Base-by-base conservation (phyloP, 2,329 filamentous ascomycete genomes). In the Cadophora luteo-olivacea region DNA sequence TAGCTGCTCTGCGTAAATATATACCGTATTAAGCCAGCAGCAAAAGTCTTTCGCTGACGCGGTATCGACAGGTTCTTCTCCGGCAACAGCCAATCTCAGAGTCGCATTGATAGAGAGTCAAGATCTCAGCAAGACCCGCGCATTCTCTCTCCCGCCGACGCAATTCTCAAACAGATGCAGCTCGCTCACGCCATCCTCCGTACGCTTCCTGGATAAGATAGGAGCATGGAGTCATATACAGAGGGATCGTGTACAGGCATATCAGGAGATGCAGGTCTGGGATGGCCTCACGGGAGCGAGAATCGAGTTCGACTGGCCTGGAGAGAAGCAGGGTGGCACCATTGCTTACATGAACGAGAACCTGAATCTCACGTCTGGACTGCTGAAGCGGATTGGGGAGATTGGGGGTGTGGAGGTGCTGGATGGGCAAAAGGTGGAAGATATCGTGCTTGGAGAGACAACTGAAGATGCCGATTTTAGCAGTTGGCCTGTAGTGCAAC, bases 271-370 rank as follows among this genome's bases (percentile, higher is more conserved):
- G 96, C 92, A 97, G 79, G 96, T 98, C 38, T 99, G 97, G 96
- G 96, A 99, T 79, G 97, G 95, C 70, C 88, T 97, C 67, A 92
- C 92, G 51, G 94, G 89, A 68, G 92, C 94, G 45, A 88, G 90
- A 74, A 96, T 99, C 78, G 91, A 93, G 74, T 99, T 99, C 79
- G 92, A 96, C 81, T 92, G 90, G 91, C 80, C 73, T 68, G 78
- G 81, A 77, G 86, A 84, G 70, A 91, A 88, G 1, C 92, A 72
- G 69, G 78, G 82, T 77, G 86, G 84, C 69, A 92, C 89, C 1
- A 93, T 99, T 73, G 96, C 96, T 11, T 97, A 96, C 78, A 99
- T 99, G 95, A 92, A 90, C 52, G 97, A 99, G 84, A 99, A 98
- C 79, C 80, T 91, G 38, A 98, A 99, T 78, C 85, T 97, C 41